Base-by-base conservation (phyloP, 768 basidiomycete species). In the Hypsizygus marmoreus region DNA sequence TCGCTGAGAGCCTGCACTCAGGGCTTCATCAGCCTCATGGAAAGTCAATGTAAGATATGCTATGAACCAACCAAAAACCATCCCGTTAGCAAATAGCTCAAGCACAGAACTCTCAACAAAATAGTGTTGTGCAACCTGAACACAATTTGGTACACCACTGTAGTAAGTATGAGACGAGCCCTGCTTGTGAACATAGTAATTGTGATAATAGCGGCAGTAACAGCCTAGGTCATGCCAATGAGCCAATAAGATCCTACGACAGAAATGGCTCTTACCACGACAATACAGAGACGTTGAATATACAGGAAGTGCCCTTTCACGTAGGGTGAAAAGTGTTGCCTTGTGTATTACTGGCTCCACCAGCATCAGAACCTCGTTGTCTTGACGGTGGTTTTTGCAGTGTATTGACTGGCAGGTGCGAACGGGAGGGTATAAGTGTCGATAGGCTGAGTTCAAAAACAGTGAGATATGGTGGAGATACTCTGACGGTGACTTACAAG, bases 281-380 rank as follows among this genome's bases (percentile, higher is more conserved):
- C 64, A 65, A 47, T 65, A 64, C 1, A 59, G 47, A 12, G 56
- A 60, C 3, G 55, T 55, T 1, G 55, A 54, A 40, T 60, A 59
- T 4, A 58, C 48, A 6, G 59, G 61, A 12, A 63, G 37, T 1
- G 56, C 43, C 16, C 64, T 59, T 28, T 53, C 23, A 14, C 49
- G 17, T n/a, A 62, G 36, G 0, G 57, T 63, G 34, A 49, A 58
- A 8, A 62, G 47, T 2, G 54, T 53, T 8, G 53, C 57, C 31
- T 53, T 49, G 33, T 55, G 50, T 3, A 52, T 58, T 38, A n/a
- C 36, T 4, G 36, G 6, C 20, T 38, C 25, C 22, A 12, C 25
- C 22, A 38, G 25, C 13, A 19, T 14, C 22, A 22, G 36, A 4
- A 13, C 22, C 8, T 22, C 25, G 22, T 38, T 38, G 11, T 23